These are phyloP conservation scores for Tolypocladium endophyticum DNA, from an alignment of 2,329 filamentous ascomycete genomes.

Conservation along the genomic window DNA sequence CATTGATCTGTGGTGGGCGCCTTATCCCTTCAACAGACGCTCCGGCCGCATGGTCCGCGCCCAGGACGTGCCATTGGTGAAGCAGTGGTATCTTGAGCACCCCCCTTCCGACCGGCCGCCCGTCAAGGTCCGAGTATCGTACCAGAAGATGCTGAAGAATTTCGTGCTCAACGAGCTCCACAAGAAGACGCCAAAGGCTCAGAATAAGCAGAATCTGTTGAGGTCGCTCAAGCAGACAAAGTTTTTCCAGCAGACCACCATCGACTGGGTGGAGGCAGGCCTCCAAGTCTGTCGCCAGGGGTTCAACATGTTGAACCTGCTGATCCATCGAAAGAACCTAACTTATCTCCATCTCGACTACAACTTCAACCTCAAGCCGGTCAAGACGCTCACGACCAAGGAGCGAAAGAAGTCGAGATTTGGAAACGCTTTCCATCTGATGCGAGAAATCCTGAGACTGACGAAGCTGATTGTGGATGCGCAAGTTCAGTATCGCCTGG, in stretches of 20 bases:
- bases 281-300: conserved; percentile 96
- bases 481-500: conserved; percentile 92
- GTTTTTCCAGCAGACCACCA: conserved; percentile 98
- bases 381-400: conserved; percentile 97
- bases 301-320: conserved; percentile 97
- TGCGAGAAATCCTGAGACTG: conserved; percentile 91
- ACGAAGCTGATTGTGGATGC: conserved; percentile 98
- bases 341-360: conserved; percentile 98
- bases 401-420: conserved; percentile 99
- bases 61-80: conserved; percentile 91
- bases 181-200: conserved; percentile 88
- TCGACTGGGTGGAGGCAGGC: conserved; percentile 98
- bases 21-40: conserved; percentile 86
- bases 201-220: conserved; percentile 88
- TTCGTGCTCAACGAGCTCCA: conserved; percentile 95
- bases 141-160: conserved; percentile 94
- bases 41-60: conserved; percentile 95
- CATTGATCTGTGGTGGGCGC: conserved; percentile 96
- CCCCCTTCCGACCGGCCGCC: conserved; percentile 76
- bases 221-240: conserved; percentile 90
- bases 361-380: conserved; percentile 98
- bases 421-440: conserved; percentile 96
- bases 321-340: conserved; percentile 97
- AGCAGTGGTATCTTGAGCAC: conserved; percentile 98
- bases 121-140: conserved; percentile 94